A percentile compares a stretch with the other conserved stretches of the same genome.
Evolutionary conservation across 2,329 filamentous ascomycete genomes (phyloP).

Genomic region (Xylariaceae sp.): DNA sequence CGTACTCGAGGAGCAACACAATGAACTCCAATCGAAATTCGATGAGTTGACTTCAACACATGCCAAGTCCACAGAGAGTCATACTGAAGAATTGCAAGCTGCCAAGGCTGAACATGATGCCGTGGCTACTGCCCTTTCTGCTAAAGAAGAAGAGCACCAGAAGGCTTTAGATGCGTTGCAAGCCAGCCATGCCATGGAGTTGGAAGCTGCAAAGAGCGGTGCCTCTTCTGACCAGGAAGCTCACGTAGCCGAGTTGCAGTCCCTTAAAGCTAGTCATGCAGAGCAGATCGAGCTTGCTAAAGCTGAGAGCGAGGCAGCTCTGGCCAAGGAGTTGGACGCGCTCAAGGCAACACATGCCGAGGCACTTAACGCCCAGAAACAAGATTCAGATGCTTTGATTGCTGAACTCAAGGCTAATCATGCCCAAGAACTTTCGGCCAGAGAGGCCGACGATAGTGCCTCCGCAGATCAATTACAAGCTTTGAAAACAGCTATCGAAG

Average conservation of each 20-base stretch:
- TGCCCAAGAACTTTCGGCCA: conserved; percentile 38
- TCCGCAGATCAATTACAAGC: conserved; percentile 41
- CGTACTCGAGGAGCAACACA: conserved; percentile 60
- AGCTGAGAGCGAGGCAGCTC: conserved; percentile 43
- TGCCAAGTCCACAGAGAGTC: conserved; percentile 19
- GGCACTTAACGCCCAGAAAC: conserved; percentile 46
- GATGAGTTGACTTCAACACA: conserved; percentile 33
- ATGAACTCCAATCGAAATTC: conserved; percentile 42
- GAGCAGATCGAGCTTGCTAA: conserved; percentile 51
- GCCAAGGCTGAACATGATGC: conserved; percentile 33
- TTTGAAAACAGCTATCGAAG: conserved; percentile 39
- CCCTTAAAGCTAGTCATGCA: conserved; percentile 57
- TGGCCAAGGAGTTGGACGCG: conserved; percentile 44
- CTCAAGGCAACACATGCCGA: conserved; percentile 47
- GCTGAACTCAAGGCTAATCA: conserved; percentile 42
- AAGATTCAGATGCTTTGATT: conserved; percentile 44
- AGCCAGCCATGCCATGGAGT: conserved; percentile 60
- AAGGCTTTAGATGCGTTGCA: conserved; percentile 58
- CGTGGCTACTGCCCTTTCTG: conserved; percentile 50
- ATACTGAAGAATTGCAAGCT: conserved; percentile 22
- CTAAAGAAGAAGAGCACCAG: conserved; percentile 56
- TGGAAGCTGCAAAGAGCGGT: conserved; percentile 58
- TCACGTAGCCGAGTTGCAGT: conserved; percentile 53
- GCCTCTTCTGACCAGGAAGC: conserved; percentile 53
- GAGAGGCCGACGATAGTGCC: conserved; percentile 39